Conservation (phyloP, 2,329 filamentous ascomycete species). For the Aureobasidium sp. region DNA sequence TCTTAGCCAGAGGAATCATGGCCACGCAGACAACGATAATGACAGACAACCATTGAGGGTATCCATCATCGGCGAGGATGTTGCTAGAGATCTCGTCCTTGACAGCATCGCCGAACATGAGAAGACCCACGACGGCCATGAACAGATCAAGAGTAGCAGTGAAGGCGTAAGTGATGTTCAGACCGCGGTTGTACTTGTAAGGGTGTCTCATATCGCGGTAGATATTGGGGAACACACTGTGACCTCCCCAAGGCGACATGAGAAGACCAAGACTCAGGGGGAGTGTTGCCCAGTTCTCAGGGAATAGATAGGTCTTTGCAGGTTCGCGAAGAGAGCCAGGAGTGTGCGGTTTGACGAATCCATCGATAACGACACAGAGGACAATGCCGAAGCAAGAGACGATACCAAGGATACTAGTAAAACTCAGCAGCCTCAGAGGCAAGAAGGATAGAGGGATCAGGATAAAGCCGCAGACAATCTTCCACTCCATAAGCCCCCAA, state of each 20-base stretch:
- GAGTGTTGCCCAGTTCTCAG: slow-evolving; percentile 76
- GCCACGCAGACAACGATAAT: slow-evolving; percentile 80
- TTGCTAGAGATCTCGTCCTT: slow-evolving; percentile 86
- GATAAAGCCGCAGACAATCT: slow-evolving; percentile 70
- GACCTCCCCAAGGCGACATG: slow-evolving; percentile 72
- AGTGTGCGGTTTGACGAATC: slow-evolving; percentile 68
- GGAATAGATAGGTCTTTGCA: slow-evolving; percentile 72
- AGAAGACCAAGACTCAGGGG: slow-evolving; percentile 84
- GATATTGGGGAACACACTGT: slow-evolving; percentile 76
- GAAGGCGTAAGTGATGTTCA: slow-evolving; percentile 77
- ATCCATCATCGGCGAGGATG: slow-evolving; percentile 66
- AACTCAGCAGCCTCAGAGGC: slow-evolving; percentile 74
- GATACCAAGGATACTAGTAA: slow-evolving; percentile 90
- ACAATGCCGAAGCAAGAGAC: slow-evolving; percentile 82
- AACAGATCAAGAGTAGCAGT: slow-evolving; percentile 73
- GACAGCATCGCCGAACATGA: slow-evolving; percentile 94
- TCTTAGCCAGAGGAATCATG: slow-evolving; percentile 90
- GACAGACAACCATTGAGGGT: slow-evolving; percentile 65
- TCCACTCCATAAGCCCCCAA: slow-evolving; percentile 66
- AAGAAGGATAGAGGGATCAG: slow-evolving; percentile 78
- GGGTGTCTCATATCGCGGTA: slow-evolving; percentile 75
- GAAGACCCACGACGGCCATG: slow-evolving; percentile 74
- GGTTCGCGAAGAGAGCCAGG: slow-evolving; percentile 82
- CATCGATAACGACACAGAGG: slow-evolving; percentile 75
- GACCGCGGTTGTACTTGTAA: slow-evolving; percentile 66